Percentiles rank a stretch among this genome's conserved stretches.
phyloP scores from a whole-genome alignment of 2,329 filamentous ascomycete species.

The Domatiomyces globalis region DNA sequence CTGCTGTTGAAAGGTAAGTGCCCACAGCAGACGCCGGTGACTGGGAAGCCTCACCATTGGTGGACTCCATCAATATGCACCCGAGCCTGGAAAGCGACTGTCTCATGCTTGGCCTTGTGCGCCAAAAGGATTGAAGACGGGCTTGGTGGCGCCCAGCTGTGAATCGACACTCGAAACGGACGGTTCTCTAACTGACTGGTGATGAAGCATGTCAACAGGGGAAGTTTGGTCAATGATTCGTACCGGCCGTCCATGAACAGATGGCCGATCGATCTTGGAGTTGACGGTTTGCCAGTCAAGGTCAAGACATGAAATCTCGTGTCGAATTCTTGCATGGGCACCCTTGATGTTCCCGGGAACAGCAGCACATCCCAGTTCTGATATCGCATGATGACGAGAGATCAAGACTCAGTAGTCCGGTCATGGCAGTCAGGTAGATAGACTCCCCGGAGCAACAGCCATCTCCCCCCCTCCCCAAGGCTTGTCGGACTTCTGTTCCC shows the following conservation, averaged over 20 bases:
- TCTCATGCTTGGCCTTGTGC: conserved; percentile 43
- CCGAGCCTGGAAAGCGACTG: conserved; percentile 49
- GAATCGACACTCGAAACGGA: conserved; percentile 58
- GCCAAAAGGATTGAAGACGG: conserved; percentile 44
- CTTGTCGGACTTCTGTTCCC: too few species aligned
- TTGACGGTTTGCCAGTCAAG: conserved; percentile 20
- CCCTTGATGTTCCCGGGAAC: conserved; percentile 53
- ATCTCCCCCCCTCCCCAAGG: too few species aligned
- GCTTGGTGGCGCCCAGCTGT: conserved; percentile 53
- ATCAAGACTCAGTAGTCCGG: background rate
- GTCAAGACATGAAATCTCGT: conserved; percentile 52
- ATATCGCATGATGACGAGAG: conserved; percentile 53
- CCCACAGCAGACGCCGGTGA: background rate
- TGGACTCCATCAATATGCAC: conserved; percentile 55
- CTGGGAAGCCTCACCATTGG: conserved; percentile 39
- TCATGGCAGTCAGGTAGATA: background rate
- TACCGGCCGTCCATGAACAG: conserved; percentile 2
- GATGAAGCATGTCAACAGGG: conserved; percentile 57
- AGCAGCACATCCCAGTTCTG: conserved; percentile 76
- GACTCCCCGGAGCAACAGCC: background rate
- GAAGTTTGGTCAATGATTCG: conserved; percentile 31
- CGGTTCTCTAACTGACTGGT: conserved; percentile 46
- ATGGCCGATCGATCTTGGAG: background rate
- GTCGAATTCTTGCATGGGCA: conserved; percentile 70
- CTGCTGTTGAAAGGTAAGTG: conserved; percentile 1